Conservation (phyloP, 2,329 filamentous ascomycete genomes). For the Fusarium transvaalense region DNA sequence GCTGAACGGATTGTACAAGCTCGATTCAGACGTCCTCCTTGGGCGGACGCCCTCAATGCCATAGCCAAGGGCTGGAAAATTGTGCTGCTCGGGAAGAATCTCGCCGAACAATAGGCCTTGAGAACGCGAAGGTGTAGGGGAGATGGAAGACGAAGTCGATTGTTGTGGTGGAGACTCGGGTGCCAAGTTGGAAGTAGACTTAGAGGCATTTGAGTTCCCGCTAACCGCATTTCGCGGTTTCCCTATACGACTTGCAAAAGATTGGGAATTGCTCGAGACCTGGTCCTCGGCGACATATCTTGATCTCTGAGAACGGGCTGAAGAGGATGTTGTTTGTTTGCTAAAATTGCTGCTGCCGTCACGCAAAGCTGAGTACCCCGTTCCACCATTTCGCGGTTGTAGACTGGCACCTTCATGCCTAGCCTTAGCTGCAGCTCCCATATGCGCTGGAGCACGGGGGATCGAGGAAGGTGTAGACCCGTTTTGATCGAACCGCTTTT, state of each 20-base stretch:
- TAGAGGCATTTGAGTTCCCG: conserved; percentile 53
- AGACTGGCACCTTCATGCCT: conserved; percentile 53
- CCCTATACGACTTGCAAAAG: conserved; percentile 70
- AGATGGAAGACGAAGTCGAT: conserved; percentile 48
- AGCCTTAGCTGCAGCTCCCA: conserved; percentile 51
- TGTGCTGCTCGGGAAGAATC: conserved; percentile 71
- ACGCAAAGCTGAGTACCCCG: conserved; percentile 59
- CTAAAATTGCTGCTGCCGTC: conserved; percentile 47
- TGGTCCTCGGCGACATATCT: conserved; percentile 65
- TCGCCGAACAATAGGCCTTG: conserved; percentile 80
- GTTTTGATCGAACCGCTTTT: conserved; percentile 81
- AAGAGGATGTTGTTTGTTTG: conserved; percentile 39
- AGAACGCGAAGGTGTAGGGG: conserved; percentile 53
- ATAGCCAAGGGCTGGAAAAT: conserved; percentile 66
- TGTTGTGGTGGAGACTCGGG: conserved; percentile 53
- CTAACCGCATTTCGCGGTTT: conserved; percentile 60
- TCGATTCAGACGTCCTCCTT: conserved; percentile 79
- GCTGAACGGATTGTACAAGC: conserved; percentile 64
- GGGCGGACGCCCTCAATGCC: conserved; percentile 68
- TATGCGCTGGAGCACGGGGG: conserved; percentile 53
- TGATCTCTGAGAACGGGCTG: conserved; percentile 58
- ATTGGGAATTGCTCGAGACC: conserved; percentile 66
- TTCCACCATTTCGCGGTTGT: conserved; percentile 53
- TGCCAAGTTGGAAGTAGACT: conserved; percentile 52
- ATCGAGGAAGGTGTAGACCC: conserved; percentile 51